Evolutionary conservation across 257 asterid genomes (phyloP), one percentile per base, ranked within the genome.

Genomic region (Gynochthodes officinalis): DNA sequence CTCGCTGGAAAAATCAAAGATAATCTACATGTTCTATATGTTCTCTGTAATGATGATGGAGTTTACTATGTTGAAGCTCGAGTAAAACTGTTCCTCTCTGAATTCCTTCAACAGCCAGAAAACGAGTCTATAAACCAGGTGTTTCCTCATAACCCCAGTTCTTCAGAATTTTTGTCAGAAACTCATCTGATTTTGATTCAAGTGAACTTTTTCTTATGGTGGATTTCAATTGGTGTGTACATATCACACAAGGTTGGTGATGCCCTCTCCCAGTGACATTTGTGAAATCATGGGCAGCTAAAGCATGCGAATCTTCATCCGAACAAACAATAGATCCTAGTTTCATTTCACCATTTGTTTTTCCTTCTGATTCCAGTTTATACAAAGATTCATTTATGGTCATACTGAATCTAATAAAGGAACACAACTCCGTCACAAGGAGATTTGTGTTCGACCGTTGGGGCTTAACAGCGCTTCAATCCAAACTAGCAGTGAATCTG

Each of bases 51-150:
- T 21, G 75, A 71, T 43, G 35, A 27, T 13, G 68, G 68, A 27
- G 75, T 71, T 2, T 57, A 71, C 66, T 58, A 71, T 19, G 75
- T 57, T 23, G 75, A 71, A 71, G 40, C 68, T 35, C 35, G 32
- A 42, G 69, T 40, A 25, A 42, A 28, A n/a, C n/a, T 13, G 39
- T 40, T 19, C 25, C 42, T 71, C 3, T 19, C 55, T 37, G 48
- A 71, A 25, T 30, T 71, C 43, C 48, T 71, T 1, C 18, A 23
- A 16, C 30, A 55, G 2, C 75, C 69, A 13, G 28, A 67, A 30
- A 49, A 7, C 1, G 35, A 28, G 18, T 48, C 19, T 19, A 49
- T 49, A 12, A 53, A 46, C 18, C 53, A 28, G 62, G 11, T 71
- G 44, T 25, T 58, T 7, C 46, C 49, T 0, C 42, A 37, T 21